A percentile compares a stretch with the other conserved stretches of the same genome.
Evolutionary conservation across 2,329 filamentous ascomycete species (phyloP).

Genomic region (Epichloe glyceriae): DNA sequence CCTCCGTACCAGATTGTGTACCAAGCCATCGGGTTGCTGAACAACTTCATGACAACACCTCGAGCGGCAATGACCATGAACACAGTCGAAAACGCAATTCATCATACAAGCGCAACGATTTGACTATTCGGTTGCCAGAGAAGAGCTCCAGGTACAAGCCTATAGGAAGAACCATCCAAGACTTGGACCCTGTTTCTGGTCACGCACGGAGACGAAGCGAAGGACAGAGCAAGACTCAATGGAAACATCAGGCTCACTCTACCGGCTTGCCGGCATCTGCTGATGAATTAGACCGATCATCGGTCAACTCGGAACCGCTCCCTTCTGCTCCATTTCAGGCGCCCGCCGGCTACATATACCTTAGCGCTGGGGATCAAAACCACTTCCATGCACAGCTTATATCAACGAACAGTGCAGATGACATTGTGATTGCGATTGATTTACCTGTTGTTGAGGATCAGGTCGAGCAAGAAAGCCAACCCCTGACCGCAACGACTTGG

Average conservation of each 20-base stretch:
- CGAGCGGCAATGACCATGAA: neutral
- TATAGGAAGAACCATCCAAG: neutral
- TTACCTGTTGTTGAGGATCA: neutral
- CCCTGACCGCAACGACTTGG: neutral
- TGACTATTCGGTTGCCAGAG: neutral
- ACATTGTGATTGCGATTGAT: neutral
- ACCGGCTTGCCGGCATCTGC: neutral
- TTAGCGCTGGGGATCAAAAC: neutral
- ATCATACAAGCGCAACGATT: neutral
- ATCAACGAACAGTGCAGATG: neutral
- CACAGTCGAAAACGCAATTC: neutral
- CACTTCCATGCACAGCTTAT: neutral
- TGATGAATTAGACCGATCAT: neutral
- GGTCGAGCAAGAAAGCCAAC: neutral
- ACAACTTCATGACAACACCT: neutral
- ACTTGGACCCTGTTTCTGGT: neutral
- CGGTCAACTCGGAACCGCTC: neutral
- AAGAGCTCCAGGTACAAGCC: neutral
- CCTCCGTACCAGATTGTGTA: neutral
- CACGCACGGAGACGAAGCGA: neutral
- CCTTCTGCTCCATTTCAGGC: neutral
- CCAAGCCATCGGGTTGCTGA: neutral
- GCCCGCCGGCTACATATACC: neutral
- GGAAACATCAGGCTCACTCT: neutral
- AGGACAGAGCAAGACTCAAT: neutral